These are phyloP conservation scores for Pestalotiopsis sp. DNA, from an alignment of 2,329 filamentous ascomycete genomes.

Conservation along the genomic window DNA sequence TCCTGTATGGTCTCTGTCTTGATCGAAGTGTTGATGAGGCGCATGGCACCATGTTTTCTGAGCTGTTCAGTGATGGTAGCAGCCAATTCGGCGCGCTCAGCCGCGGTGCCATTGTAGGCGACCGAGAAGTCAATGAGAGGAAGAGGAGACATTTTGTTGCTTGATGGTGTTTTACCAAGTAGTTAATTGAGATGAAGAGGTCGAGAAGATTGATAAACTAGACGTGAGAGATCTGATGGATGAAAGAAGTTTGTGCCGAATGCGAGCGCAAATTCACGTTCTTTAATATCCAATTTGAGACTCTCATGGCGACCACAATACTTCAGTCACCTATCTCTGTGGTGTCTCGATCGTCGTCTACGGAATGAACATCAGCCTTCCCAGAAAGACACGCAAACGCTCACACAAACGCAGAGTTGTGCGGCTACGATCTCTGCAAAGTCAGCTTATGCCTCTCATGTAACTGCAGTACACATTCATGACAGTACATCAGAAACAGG, in stretches of 20 bases:
- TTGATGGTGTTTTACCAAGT: neutral
- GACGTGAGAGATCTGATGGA: neutral
- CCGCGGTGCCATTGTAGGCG: neutral
- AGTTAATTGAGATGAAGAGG: neutral
- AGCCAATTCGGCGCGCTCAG: neutral
- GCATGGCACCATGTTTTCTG: slow-evolving; percentile 2
- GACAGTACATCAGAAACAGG: neutral
- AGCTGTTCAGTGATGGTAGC: neutral
- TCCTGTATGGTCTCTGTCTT: slow-evolving; percentile 1
- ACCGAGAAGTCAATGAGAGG: slow-evolving; percentile 3
- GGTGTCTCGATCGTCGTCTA: neutral
- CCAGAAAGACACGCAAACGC: neutral
- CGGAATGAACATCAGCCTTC: neutral
- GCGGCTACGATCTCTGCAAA: neutral
- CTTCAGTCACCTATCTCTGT: neutral
- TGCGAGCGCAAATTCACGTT: neutral
- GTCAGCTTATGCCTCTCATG: neutral
- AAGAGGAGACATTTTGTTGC: slow-evolving; percentile 2
- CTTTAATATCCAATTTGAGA: neutral
- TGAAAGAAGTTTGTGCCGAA: neutral
- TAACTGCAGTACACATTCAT: neutral
- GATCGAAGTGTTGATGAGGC: slow-evolving; percentile 1
- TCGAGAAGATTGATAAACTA: neutral
- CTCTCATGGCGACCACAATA: neutral
- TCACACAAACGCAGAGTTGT: neutral